These are phyloP conservation scores for Apophysomyces variabilis DNA, from an alignment of 371 early-diverging fungal genomes.

Conservation along the genomic window DNA sequence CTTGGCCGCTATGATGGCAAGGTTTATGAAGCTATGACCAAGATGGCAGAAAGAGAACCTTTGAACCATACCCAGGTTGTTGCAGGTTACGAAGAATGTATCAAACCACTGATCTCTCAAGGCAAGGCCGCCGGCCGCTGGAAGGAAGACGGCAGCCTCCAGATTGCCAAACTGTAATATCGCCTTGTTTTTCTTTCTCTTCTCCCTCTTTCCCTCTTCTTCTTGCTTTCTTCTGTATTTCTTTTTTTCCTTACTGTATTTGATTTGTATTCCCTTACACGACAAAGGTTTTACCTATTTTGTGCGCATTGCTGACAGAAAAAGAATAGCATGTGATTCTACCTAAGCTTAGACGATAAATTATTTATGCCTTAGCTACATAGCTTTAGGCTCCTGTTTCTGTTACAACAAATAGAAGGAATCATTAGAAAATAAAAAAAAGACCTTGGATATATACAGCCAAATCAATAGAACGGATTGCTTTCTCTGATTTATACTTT, in stretches of 20 bases:
- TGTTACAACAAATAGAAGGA: too few species aligned
- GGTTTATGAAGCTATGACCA: conserved; percentile 72
- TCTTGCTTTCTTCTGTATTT: too few species aligned
- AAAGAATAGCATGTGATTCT: background rate
- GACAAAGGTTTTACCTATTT: too few species aligned
- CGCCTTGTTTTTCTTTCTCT: background rate
- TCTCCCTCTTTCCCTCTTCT: background rate
- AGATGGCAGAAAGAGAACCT: conserved; percentile 76
- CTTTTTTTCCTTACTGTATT: background rate
- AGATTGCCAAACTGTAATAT: conserved; percentile 21
- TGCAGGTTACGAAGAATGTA: conserved; percentile 59
- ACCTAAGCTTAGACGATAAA: too few species aligned
- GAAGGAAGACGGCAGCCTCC: conserved; percentile 19
- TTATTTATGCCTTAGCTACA: too few species aligned
- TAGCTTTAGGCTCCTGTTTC: too few species aligned
- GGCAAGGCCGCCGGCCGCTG: conserved; percentile 24
- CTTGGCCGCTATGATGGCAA: conserved; percentile 77
- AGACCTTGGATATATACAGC: too few species aligned
- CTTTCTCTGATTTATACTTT: background rate
- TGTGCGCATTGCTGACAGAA: too few species aligned
- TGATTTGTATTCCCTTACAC: background rate
- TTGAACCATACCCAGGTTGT: conserved; percentile 63
- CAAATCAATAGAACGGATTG: background rate
- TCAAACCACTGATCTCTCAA: conserved; percentile 53
- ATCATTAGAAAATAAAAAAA: too few species aligned